Percentiles rank a stretch among this genome's conserved stretches.
Evolutionary conservation across 164 flowering plant genomes (phyloP).

Genomic region (Annona squamosa): DNA sequence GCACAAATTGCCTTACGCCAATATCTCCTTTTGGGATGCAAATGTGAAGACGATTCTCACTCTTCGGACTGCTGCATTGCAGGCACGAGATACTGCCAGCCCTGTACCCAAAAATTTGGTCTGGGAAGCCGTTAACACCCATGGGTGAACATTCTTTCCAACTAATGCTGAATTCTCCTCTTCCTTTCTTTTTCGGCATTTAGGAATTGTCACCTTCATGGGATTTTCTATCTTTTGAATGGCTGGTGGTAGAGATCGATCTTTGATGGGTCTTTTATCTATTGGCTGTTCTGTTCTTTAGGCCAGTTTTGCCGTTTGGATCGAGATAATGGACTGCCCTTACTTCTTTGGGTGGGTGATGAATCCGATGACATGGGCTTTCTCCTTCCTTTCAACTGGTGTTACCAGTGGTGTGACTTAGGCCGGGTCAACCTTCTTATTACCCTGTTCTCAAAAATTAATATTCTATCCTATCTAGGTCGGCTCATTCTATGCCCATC

Average conservation of each 20-base stretch:
- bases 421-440: too few species aligned
- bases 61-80: conserved; percentile 47
- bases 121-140: conserved; percentile 72
- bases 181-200: not conserved
- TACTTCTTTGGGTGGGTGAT: not conserved
- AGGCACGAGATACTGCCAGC: conserved; percentile 45
- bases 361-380: not conserved
- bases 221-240: not conserved
- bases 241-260: too few species aligned
- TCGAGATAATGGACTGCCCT: not conserved
- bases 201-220: not conserved
- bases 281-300: not conserved
- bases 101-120: conserved; percentile 42
- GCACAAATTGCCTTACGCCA: conserved; percentile 52
- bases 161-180: too few species aligned
- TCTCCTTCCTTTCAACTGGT: not conserved
- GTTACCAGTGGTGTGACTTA: not conserved
- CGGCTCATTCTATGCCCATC: too few species aligned
- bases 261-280: not conserved
- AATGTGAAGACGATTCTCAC: conserved; percentile 41
- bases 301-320: not conserved
- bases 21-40: conserved; percentile 45
- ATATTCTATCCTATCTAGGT: too few species aligned
- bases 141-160: conserved; percentile 31
- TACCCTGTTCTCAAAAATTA: too few species aligned